Base-by-base conservation (phyloP, 441 rosid genomes). In the Pelargonium citronellum region DNA sequence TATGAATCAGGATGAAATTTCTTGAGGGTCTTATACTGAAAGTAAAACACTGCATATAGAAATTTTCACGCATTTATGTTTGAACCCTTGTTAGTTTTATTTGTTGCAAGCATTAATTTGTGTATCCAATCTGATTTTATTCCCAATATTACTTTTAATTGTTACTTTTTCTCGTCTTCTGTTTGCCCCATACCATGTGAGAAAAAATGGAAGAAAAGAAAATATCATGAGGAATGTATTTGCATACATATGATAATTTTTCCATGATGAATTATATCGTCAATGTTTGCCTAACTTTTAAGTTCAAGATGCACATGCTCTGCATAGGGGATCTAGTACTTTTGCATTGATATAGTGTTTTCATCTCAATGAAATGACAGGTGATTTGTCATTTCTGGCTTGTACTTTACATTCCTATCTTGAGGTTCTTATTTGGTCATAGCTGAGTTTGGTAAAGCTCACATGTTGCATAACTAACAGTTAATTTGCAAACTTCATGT, bases 401-500 rank as follows among this genome's bases (percentile, higher is more conserved):
- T 27, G 30, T 27, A 27, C 30, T 27, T 27, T 27, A 27, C 0
- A 27, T 27, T 27, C 1, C 2, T 27, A 27, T 27, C 30, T 27
- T 27, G 30, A 27, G 30, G 30, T 27, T 27, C 2, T 27, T 2
- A 27, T 27, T 2, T 27, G 30, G 30, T 27, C 3, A 27, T 22
- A 0, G 30, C 30, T 2, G 30, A 27, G 30, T 27, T 27, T 27
- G 30, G 30, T 27, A 27, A 27, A 27, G 30, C 17, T 49, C 11
- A 5, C 57, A 49, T 49, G 57, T 49, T 49, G 15, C 57, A 4
- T 41, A 4, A 6, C 43, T 77, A 47, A 72, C 53, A 41, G 22
- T 37, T 4, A 30, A 15, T 68, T 74, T 67, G 5, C 46, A 3
- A 27, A 10, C 24, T 17, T 61, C 15, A 11, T 66, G 49, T 78